phyloP scores from a whole-genome alignment of 2,329 filamentous ascomycete genomes.

The Clarireedia homoeocarpa region DNA sequence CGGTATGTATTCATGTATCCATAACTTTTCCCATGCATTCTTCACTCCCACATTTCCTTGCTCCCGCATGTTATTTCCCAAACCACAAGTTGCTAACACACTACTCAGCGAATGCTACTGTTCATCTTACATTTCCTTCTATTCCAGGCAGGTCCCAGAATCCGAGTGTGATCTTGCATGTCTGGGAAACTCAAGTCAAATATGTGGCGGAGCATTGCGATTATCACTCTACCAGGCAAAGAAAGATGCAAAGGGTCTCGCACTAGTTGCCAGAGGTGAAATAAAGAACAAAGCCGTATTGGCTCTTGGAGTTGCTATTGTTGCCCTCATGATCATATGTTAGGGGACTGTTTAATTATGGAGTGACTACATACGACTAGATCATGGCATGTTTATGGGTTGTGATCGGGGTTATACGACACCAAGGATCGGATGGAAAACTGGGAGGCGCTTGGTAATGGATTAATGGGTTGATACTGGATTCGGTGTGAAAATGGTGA shows the following conservation, averaged over 20 bases:
- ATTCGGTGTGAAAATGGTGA: too few relatives aligned
- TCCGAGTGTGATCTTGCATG: slow-evolving; percentile 1
- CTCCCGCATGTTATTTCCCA: not conserved
- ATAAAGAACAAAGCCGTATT: not conserved
- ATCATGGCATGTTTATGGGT: too few relatives aligned
- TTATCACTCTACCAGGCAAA: not conserved
- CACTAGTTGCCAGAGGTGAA: not conserved
- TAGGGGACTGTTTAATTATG: not conserved
- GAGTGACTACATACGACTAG: not conserved
- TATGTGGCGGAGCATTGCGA: slow-evolving; percentile 3
- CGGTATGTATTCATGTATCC: slow-evolving; percentile 13
- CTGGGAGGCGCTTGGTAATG: too few relatives aligned
- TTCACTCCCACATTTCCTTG: not conserved
- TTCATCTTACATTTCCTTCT: not conserved
- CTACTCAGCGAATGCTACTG: slow-evolving; percentile 4
- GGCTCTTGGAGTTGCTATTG: not conserved
- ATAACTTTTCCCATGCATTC: not conserved
- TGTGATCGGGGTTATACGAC: not conserved
- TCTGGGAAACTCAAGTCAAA: not conserved
- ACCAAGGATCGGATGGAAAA: not conserved
- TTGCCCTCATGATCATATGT: not conserved
- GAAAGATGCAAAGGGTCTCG: not conserved
- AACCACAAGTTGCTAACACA: not conserved
- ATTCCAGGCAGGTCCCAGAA: not conserved
- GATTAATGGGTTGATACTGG: too few relatives aligned